These are phyloP conservation scores for Amanita phalloides DNA, from an alignment of 768 basidiomycete species.

Conservation along the genomic window DNA sequence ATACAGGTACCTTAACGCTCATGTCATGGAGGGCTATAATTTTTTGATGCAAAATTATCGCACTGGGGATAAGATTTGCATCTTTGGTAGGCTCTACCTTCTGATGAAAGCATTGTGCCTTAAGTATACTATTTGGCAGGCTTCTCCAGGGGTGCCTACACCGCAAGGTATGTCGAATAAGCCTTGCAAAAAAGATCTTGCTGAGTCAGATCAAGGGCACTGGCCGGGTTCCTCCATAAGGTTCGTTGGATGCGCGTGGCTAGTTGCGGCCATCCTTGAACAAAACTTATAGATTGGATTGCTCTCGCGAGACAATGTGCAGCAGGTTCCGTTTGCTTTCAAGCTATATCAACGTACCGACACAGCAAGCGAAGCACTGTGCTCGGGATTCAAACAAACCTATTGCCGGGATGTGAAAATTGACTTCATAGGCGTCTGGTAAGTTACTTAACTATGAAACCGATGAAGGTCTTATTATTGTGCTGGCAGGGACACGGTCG, in stretches of 20 bases:
- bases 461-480: not conserved
- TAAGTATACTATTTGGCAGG: slow-evolving; percentile 26
- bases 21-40: slow-evolving; percentile 66
- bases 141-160: slow-evolving; percentile 56
- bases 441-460: slow-evolving; percentile 9
- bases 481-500: slow-evolving; percentile 59
- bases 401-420: slow-evolving; percentile 59
- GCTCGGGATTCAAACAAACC: slow-evolving; percentile 60
- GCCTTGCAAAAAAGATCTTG: not conserved
- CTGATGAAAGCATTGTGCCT: not conserved
- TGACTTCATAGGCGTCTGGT: slow-evolving; percentile 81
- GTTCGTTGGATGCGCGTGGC: slow-evolving; percentile 16
- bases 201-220: slow-evolving; percentile 35
- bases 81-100: slow-evolving; percentile 42
- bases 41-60: slow-evolving; percentile 74
- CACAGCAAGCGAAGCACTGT: slow-evolving; percentile 29
- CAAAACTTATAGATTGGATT: slow-evolving; percentile 48
- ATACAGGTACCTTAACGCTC: slow-evolving; percentile 54
- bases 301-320: slow-evolving; percentile 52
- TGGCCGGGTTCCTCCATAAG: slow-evolving; percentile 69
- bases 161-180: slow-evolving; percentile 35
- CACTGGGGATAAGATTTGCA: slow-evolving; percentile 62
- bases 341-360: slow-evolving; percentile 53
- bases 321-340: slow-evolving; percentile 69
- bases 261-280: not conserved